These are phyloP conservation scores for Penicillium silybi DNA, from an alignment of 495 filamentous ascomycete species.

Conservation along the genomic window DNA sequence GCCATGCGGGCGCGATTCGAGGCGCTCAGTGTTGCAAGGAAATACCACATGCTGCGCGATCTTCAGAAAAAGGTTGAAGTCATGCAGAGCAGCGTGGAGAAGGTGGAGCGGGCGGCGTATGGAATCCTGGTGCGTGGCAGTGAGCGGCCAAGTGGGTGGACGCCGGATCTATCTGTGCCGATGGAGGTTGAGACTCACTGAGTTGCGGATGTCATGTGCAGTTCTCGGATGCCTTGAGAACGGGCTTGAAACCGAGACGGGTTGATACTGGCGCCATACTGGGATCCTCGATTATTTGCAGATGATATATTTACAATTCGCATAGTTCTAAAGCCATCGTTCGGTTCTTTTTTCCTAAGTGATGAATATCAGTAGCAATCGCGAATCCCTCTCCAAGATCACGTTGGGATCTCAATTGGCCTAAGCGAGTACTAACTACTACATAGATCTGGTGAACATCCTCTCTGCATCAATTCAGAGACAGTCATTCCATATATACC, in stretches of 20 bases:
- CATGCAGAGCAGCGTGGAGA: conserved; percentile 84
- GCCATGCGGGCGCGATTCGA: conserved; percentile 70
- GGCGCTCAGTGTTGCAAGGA: conserved; percentile 51
- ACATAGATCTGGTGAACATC: no score
- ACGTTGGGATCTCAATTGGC: no score
- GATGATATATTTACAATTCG: no score
- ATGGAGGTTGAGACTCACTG: conserved; percentile 45
- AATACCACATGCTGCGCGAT: conserved; percentile 52
- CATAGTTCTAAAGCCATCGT: no score
- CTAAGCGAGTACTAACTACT: no score
- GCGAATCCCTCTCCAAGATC: no score
- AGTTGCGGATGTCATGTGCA: neutral
- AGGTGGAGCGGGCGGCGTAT: conserved; percentile 89
- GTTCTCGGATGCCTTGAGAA: neutral
- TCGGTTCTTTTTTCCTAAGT: no score
- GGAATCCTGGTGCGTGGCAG: conserved; percentile 79
- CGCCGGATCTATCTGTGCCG: conserved; percentile 66
- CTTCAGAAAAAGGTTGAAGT: conserved; percentile 77
- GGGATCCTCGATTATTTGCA: no score
- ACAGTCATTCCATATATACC: no score
- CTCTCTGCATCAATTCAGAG: no score
- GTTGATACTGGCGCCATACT: neutral
- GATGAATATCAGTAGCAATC: no score
- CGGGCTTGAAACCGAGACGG: neutral
- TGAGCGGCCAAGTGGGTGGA: conserved; percentile 89